Conservation (phyloP, 148 eudicot genomes). For the Camellia japonica region DNA sequence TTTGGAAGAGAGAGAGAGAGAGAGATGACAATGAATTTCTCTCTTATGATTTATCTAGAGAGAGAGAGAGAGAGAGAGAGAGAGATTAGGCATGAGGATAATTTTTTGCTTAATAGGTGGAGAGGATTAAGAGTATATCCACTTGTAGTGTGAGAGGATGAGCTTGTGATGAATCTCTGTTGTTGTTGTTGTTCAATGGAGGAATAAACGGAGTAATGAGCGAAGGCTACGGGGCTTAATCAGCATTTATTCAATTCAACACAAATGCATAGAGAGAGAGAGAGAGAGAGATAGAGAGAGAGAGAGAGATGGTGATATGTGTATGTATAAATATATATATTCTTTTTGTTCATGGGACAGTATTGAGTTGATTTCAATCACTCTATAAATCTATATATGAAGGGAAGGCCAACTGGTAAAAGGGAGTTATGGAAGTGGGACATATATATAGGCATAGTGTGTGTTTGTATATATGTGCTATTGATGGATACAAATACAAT, state of each 20-base stretch:
- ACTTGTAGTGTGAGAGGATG: conserved; percentile 21
- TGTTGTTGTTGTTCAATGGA: conserved; percentile 16
- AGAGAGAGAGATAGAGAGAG: conserved; percentile 43
- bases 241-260: conserved; percentile 29
- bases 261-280: conserved; percentile 38
- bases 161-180: conserved; percentile 3
- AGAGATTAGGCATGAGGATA: background rate
- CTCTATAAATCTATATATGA: too few relatives aligned
- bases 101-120: conserved; percentile 21
- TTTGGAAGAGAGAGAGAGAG: background rate
- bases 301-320: conserved; percentile 30
- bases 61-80: background rate
- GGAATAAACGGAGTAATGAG: conserved; percentile 19
- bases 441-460: background rate
- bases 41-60: conserved; percentile 1
- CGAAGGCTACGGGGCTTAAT: conserved; percentile 36
- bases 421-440: background rate
- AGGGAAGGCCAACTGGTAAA: conserved; percentile 1
- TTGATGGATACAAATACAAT: too few relatives aligned
- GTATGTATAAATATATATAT: conserved; percentile 8
- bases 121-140: conserved; percentile 21
- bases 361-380: too few relatives aligned
- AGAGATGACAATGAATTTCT: background rate
- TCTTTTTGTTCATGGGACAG: conserved; percentile 20
- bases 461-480: too few relatives aligned